phyloP scores from a whole-genome alignment of 2,329 filamentous ascomycete species.

The Alternaria dauci region DNA sequence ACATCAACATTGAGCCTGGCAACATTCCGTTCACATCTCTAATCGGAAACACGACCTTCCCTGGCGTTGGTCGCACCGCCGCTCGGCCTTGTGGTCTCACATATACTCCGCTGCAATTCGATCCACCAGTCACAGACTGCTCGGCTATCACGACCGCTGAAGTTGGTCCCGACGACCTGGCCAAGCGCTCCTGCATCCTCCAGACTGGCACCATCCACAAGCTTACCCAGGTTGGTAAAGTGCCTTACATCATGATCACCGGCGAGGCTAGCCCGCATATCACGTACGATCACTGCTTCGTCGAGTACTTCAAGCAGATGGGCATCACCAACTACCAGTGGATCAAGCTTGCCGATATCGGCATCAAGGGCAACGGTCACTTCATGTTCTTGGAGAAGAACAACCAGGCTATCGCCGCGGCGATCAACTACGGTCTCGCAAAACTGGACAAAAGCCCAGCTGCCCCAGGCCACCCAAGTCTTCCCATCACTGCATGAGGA shows the following conservation, averaged over 20 bases:
- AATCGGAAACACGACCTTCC: conserved; percentile 2
- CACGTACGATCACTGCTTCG: conserved; percentile 45
- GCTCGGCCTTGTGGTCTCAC: conserved; percentile 32
- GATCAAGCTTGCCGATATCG: conserved; percentile 55
- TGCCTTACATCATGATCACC: conserved; percentile 44
- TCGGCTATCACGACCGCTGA: conserved; percentile 24
- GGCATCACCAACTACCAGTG: conserved; percentile 56
- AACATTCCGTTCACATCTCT: conserved; percentile 26
- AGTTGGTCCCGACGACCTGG: conserved; percentile 17
- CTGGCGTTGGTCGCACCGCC: conserved; percentile 23
- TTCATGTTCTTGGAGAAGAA: conserved; percentile 65
- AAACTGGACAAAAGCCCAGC: conserved; percentile 8
- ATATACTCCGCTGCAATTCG: conserved; percentile 26
- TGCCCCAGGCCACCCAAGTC: conserved; percentile 1
- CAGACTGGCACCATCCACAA: conserved; percentile 29
- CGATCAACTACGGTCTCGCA: conserved; percentile 16
- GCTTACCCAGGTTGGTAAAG: conserved; percentile 30
- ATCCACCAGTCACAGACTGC: conserved; percentile 26
- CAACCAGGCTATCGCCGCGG: conserved; percentile 54
- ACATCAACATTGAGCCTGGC: conserved; percentile 35
- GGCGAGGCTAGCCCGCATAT: conserved; percentile 42
- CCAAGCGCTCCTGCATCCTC: conserved; percentile 27
- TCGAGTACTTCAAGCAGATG: conserved; percentile 47
- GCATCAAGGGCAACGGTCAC: conserved; percentile 64
- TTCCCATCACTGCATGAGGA: neutral